Evolutionary conservation across 306 rosid species (phyloP).

Genomic region (Prinsepia uniflora): DNA sequence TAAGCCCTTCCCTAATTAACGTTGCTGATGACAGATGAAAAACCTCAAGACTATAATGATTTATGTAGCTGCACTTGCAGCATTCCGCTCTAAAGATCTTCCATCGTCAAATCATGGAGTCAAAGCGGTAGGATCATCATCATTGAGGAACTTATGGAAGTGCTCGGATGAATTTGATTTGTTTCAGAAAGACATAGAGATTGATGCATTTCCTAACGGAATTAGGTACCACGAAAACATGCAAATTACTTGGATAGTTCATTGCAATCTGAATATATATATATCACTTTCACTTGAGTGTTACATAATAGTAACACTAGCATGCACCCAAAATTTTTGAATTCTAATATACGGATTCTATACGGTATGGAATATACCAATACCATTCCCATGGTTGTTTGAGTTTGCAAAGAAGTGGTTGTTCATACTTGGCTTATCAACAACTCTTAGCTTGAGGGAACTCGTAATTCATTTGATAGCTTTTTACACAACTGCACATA

Average conservation of each 20-base stretch:
- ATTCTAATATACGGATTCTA: not conserved
- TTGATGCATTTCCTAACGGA: too few relatives aligned
- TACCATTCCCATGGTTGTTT: not conserved
- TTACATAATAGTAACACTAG: not conserved
- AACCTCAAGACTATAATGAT: constrained; percentile 75
- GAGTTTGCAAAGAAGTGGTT: not conserved
- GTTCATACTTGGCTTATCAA: constrained; percentile 27
- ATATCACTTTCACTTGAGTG: not conserved
- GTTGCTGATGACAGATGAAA: constrained; percentile 55
- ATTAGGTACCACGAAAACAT: too few relatives aligned
- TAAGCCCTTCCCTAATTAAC: not conserved
- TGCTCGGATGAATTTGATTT: constrained; percentile 55
- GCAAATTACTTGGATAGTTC: not conserved
- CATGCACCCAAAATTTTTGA: not conserved
- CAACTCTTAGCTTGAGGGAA: constrained; percentile 40
- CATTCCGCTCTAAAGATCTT: constrained; percentile 71
- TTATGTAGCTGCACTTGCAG: constrained; percentile 95
- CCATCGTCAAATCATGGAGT: constrained; percentile 47
- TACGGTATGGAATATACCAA: not conserved
- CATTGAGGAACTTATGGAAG: constrained; percentile 83
- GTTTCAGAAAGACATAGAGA: constrained; percentile 57
- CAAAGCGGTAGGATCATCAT: constrained; percentile 62
- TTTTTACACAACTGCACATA: constrained; percentile 68
- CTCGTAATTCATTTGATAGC: constrained; percentile 65
- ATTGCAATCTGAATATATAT: not conserved